Conservation (phyloP, 192 early-diverging fungal species). For the Gigaspora rosea region DNA sequence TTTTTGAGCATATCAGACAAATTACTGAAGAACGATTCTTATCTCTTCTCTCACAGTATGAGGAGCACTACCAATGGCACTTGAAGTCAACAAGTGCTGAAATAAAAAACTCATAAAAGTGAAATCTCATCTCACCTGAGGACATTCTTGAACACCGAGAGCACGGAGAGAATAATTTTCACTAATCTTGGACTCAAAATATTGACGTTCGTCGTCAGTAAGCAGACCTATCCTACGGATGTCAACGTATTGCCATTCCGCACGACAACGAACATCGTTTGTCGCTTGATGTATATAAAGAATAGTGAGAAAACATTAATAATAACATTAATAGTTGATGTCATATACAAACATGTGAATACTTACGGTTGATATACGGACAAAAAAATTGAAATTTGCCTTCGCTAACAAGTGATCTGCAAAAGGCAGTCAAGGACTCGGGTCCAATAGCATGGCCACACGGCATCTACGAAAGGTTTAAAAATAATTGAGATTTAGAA, state of each 20-base stretch:
- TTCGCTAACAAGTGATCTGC: slow-evolving; percentile 16
- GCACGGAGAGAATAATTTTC: slow-evolving; percentile 17
- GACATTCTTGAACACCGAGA: slow-evolving; percentile 13
- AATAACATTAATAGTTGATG: not conserved
- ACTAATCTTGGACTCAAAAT: slow-evolving; percentile 21
- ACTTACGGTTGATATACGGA: not conserved
- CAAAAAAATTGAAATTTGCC: slow-evolving; percentile 26
- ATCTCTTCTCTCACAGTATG: slow-evolving; percentile 7
- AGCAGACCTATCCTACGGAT: slow-evolving; percentile 10
- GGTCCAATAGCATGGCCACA: slow-evolving; percentile 13
- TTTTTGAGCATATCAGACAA: slow-evolving; percentile 6
- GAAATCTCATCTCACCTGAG: slow-evolving; percentile 6
- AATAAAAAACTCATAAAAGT: slow-evolving; percentile 17
- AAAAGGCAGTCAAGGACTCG: slow-evolving; percentile 11
- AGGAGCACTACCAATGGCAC: slow-evolving; percentile 16
- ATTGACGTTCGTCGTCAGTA: not conserved
- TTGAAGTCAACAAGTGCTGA: slow-evolving; percentile 12
- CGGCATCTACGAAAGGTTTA: slow-evolving; percentile 7
- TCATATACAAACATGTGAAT: not conserved
- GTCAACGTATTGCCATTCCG: slow-evolving; percentile 14
- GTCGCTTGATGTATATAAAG: slow-evolving; percentile 5
- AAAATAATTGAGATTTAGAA: not conserved
- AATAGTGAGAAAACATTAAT: slow-evolving; percentile 6
- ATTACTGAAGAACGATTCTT: slow-evolving; percentile 3
- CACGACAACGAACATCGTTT: slow-evolving; percentile 8